A percentile compares a stretch with the other conserved stretches of the same genome.
phyloP scores from a whole-genome alignment of 2,329 filamentous ascomycete genomes.

The Metarhizium anisopliae region DNA sequence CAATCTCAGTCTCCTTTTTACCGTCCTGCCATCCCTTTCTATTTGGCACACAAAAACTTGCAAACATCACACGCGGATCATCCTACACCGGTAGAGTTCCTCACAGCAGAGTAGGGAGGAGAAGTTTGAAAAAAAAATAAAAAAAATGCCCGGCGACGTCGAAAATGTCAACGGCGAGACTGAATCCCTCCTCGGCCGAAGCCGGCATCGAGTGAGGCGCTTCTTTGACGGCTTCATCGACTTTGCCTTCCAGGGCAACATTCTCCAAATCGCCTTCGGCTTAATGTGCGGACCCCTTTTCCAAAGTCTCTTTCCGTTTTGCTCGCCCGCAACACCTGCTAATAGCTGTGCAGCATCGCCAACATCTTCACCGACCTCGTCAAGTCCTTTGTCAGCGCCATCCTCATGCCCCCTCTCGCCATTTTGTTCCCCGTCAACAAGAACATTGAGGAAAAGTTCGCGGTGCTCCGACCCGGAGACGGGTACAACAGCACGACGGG shows the following conservation, averaged over 20 bases:
- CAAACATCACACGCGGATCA: not conserved
- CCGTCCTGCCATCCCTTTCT: too few species aligned
- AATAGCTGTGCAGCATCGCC: conserved; percentile 43
- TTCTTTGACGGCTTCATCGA: conserved; percentile 58
- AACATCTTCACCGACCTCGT: conserved; percentile 63
- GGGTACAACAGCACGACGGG: conserved; percentile 41
- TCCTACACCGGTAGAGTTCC: too few species aligned
- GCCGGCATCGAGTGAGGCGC: conserved; percentile 37
- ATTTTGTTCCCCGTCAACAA: conserved; percentile 59
- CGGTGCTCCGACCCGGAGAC: conserved; percentile 50
- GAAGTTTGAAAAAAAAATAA: not conserved
- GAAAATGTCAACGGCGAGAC: conserved; percentile 16
- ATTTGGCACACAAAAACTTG: not conserved
- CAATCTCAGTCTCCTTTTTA: too few species aligned
- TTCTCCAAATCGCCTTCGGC: conserved; percentile 67
- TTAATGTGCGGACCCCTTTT: conserved; percentile 48
- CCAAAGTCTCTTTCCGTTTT: not conserved
- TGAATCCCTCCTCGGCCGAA: conserved; percentile 34
- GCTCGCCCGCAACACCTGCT: not conserved
- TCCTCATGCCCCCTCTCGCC: conserved; percentile 61
- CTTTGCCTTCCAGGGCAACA: conserved; percentile 66
- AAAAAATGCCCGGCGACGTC: conserved; percentile 2
- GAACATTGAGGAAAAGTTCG: conserved; percentile 68
- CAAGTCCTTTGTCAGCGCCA: conserved; percentile 62
- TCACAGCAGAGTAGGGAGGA: too few species aligned